Percentiles rank a stretch among this genome's conserved stretches.
These are phyloP conservation scores for Leccinum variicolor DNA, from an alignment of 768 basidiomycete genomes.

Conservation along the genomic window DNA sequence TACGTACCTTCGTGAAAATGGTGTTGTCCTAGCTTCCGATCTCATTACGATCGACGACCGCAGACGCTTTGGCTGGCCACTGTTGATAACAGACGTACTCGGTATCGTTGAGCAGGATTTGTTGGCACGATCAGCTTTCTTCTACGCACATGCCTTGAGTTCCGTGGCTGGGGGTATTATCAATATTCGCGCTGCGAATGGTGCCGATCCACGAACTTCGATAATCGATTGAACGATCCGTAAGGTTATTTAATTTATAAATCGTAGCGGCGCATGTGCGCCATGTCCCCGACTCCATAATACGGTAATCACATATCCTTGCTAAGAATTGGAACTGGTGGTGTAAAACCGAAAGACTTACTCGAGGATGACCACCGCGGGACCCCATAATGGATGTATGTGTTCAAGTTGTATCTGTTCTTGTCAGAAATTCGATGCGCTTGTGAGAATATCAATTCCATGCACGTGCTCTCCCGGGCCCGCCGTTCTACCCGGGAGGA, in stretches of 20 bases:
- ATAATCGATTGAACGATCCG: conserved; percentile 30
- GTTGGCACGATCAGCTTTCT: conserved; percentile 35
- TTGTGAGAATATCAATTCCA: no score
- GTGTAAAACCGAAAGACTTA: no score
- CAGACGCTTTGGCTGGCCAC: conserved; percentile 39
- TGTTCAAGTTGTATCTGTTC: no score
- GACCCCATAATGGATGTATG: no score
- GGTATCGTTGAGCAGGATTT: conserved; percentile 43
- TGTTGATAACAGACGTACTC: conserved; percentile 42
- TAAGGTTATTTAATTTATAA: neutral
- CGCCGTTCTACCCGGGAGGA: no score
- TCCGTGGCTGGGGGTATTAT: conserved; percentile 40
- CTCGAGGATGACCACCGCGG: no score
- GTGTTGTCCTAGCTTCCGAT: conserved; percentile 39
- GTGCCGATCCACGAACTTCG: conserved; percentile 38
- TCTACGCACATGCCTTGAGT: conserved; percentile 42
- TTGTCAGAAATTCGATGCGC: no score
- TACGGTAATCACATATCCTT: no score
- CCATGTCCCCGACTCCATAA: no score
- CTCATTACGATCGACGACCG: conserved; percentile 42
- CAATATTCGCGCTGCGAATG: conserved; percentile 39
- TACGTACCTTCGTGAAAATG: conserved; percentile 31
- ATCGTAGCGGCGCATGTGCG: no score
- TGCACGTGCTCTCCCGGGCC: no score
- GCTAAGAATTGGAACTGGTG: no score